Evolutionary conservation across 2,329 filamentous ascomycete genomes (phyloP).

Genomic region (Salinomyces thailandicus): DNA sequence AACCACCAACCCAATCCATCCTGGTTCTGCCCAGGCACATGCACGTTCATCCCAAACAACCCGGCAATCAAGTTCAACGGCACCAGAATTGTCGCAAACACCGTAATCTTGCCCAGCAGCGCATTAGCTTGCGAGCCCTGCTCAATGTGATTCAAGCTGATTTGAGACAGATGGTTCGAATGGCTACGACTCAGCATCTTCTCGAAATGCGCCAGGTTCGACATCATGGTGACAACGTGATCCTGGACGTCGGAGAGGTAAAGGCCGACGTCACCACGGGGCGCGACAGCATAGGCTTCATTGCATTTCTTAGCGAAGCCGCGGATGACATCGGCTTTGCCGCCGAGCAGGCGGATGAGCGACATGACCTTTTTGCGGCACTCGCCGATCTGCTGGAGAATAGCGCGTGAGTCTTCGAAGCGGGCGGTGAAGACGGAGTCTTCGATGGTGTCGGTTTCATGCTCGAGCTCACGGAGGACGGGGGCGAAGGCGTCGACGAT

Average conservation of each 20-base stretch:
- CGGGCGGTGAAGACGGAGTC: constrained; percentile 90
- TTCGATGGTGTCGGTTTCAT: constrained; percentile 84
- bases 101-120: constrained; percentile 86
- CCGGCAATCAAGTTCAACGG: constrained; percentile 87
- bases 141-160: constrained; percentile 82
- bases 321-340: constrained; percentile 96
- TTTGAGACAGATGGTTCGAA: constrained; percentile 90
- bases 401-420: constrained; percentile 76
- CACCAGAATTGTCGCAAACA: constrained; percentile 89
- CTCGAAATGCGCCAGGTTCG: constrained; percentile 87
- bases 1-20: constrained; percentile 47
- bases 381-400: constrained; percentile 78
- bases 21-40: constrained; percentile 51
- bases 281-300: constrained; percentile 89
- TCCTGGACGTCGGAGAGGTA: constrained; percentile 98
- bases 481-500: constrained; percentile 95
- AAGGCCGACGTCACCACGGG: constrained; percentile 89
- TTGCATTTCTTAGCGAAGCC: constrained; percentile 99
- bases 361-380: constrained; percentile 92
- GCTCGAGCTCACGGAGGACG: constrained; percentile 75
- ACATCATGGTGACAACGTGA: constrained; percentile 99
- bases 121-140: constrained; percentile 82
- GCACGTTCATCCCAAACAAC: constrained; percentile 80
- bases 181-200: constrained; percentile 93
- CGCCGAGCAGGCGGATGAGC: constrained; percentile 81